Percentiles rank a stretch among this genome's conserved stretches.
phyloP scores from a whole-genome alignment of 2,329 filamentous ascomycete genomes.

The Anthostomella pinea region DNA sequence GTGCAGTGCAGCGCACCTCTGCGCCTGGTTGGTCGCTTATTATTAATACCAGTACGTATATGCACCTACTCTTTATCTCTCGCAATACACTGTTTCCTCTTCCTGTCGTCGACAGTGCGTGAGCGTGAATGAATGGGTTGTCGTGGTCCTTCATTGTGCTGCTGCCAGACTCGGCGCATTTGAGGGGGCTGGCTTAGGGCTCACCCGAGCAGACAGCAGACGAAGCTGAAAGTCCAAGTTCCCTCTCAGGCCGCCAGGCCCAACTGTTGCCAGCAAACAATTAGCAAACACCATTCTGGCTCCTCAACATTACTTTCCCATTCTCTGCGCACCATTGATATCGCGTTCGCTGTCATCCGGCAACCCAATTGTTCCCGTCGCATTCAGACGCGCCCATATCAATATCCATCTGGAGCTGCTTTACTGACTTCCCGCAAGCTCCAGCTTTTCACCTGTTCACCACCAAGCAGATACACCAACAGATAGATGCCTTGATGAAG shows the following conservation, averaged over 20 bases:
- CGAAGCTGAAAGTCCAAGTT: background rate
- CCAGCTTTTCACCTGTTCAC: background rate
- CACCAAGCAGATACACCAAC: no score
- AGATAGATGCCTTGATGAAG: no score
- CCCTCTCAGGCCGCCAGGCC: background rate
- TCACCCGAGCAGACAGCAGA: background rate
- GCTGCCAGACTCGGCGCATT: constrained; percentile 21
- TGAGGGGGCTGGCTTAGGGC: constrained; percentile 20
- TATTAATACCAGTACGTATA: no score
- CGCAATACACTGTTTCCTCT: no score
- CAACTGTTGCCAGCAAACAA: constrained; percentile 9
- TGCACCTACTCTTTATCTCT: no score
- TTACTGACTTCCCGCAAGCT: background rate
- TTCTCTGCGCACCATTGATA: background rate
- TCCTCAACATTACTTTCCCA: background rate
- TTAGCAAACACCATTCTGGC: background rate
- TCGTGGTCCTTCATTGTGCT: no score
- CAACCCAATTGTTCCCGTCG: no score
- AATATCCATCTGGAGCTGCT: background rate
- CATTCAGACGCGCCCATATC: no score
- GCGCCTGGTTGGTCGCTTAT: constrained; percentile 14
- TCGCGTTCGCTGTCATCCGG: background rate
- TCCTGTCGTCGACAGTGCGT: constrained; percentile 1
- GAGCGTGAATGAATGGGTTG: no score
- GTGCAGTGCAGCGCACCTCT: no score